Base-by-base conservation (phyloP, 2,329 filamentous ascomycete species). In the Nannizziopsis barbatae region DNA sequence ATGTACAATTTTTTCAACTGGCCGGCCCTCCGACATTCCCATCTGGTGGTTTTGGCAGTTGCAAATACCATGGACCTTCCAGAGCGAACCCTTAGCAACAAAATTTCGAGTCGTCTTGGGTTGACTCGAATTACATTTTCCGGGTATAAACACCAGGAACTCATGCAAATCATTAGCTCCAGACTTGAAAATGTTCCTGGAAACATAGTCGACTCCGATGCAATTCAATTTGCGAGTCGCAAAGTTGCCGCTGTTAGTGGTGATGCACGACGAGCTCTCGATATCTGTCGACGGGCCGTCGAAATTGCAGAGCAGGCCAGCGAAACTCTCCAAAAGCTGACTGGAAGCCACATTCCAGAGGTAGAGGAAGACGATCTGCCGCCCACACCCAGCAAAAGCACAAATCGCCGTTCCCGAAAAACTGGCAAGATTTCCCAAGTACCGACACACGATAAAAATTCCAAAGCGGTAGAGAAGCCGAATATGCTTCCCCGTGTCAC, bases 1-100 rank as follows among this genome's bases (percentile, higher is more conserved):
- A 98, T 98, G 92, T 98, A 98, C 71, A 98, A 98, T 66, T 98
- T 98, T 67, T 98, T 98, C 76, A 98, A 98, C 62, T 98, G 92
- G 92, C 92, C 92, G 3, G 85, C 86, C 9, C 73, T 96, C 47
- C 79, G 86, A 43, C 89, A 98, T 66, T 95, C 87, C 47, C 80
- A 89, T 42, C 75, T 98, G 39, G 95, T 98, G 64, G 93, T 98
- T 5, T 79, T 98, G 5, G 93, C 93, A 9, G 92, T 98, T 14
- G 93, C 92, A 45, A 98, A 98, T 66, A 98, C 92, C 18, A 98
- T 98, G 92, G 92, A 98, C 68, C 70, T 98, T 50, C 92, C 92
- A 0, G 92, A 98, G 67, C 77, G 92, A 62, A 98, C 92, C 0
- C 74, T 98, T 33, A 95, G 87, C 68, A 98, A 98, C 71, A 98